These are phyloP conservation scores for Inonotus obliquus DNA, from an alignment of 1,284 basidiomycete species.

Conservation along the genomic window DNA sequence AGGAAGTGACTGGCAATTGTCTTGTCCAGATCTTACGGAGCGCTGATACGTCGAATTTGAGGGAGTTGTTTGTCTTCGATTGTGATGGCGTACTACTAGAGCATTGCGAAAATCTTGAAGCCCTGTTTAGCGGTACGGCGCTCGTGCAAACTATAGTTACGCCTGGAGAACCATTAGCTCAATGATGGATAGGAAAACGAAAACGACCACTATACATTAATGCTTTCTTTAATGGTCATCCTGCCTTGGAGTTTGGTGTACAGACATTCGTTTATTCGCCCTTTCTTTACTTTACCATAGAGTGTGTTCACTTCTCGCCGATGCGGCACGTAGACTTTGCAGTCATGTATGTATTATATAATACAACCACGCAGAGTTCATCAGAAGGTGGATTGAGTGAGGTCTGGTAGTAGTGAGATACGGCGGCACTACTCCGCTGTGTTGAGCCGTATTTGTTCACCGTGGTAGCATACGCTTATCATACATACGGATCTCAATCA, in stretches of 20 bases:
- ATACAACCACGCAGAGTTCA: too few species aligned
- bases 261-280: not conserved
- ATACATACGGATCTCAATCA: too few species aligned
- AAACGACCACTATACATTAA: too few species aligned
- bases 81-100: constrained; percentile 7
- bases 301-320: not conserved
- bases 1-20: constrained; percentile 9
- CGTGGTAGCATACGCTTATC: too few species aligned
- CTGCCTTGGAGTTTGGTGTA: not conserved
- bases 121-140: not conserved
- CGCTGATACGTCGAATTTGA: not conserved
- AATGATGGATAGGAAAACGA: too few species aligned
- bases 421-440: too few species aligned
- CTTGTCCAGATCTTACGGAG: constrained; percentile 9
- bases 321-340: too few species aligned
- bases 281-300: not conserved
- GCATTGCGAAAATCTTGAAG: constrained; percentile 5
- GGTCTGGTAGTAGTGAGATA: too few species aligned
- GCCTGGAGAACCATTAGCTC: not conserved
- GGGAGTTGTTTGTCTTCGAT: constrained; percentile 15
- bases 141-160: not conserved
- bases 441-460: too few species aligned
- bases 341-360: too few species aligned
- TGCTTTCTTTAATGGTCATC: too few species aligned
- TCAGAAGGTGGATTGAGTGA: too few species aligned